A percentile compares a stretch with the other conserved stretches of the same genome.
Evolutionary conservation across 1,284 basidiomycete species (phyloP).

Genomic region (Gymnopus androsaceus): DNA sequence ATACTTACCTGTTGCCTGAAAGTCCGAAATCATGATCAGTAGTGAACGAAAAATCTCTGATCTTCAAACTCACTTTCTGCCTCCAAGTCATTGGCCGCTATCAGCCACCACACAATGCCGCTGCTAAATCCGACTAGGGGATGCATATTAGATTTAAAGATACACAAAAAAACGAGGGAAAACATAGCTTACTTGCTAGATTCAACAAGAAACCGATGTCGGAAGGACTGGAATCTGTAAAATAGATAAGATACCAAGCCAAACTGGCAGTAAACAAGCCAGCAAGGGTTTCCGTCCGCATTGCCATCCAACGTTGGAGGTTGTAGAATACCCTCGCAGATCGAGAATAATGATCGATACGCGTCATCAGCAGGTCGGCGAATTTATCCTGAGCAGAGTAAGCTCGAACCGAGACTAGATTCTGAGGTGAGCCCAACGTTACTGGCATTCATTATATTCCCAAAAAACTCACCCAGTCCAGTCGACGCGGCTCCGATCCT

Average conservation of each 20-base stretch:
- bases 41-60: not conserved
- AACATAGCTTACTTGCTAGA: constrained; percentile 42
- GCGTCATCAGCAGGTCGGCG: constrained; percentile 34
- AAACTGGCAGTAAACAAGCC: constrained; percentile 32
- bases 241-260: constrained; percentile 18
- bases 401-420: constrained; percentile 60
- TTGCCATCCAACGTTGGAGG: constrained; percentile 46
- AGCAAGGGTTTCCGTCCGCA: constrained; percentile 42
- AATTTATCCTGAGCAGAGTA: constrained; percentile 52
- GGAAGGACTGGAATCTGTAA: constrained; percentile 9
- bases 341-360: constrained; percentile 42
- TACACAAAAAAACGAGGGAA: not conserved
- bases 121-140: constrained; percentile 51
- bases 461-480: constrained; percentile 59
- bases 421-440: not conserved
- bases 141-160: not conserved
- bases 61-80: constrained; percentile 45
- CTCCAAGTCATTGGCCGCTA: constrained; percentile 59
- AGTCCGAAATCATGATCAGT: constrained; percentile 4
- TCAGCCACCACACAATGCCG: constrained; percentile 56
- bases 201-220: constrained; percentile 23
- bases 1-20: constrained; percentile 48
- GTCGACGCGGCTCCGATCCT: constrained; percentile 66
- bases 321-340: constrained; percentile 42
- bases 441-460: not conserved